Conservation (phyloP, 345 rosid genomes). For the Atalantia buxifolia region DNA sequence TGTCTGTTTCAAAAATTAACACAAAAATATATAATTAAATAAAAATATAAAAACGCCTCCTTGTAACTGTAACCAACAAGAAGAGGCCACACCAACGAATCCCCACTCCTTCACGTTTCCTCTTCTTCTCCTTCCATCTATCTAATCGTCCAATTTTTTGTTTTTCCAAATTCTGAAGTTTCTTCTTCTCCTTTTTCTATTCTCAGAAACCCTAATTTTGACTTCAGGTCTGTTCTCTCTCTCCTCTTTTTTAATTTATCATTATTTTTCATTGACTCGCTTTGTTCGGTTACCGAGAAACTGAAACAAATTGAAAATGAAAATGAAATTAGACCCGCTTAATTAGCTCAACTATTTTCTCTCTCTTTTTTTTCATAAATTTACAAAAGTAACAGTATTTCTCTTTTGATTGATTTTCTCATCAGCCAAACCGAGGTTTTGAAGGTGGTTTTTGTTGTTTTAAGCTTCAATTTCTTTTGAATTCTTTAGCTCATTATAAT, state of each 20-base stretch:
- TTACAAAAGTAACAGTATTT: not conserved
- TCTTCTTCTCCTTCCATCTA: constrained; percentile 3
- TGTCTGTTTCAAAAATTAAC: not conserved
- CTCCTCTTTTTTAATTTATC: not conserved
- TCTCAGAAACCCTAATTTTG: constrained; percentile 16
- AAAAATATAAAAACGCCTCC: not conserved
- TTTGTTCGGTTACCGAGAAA: constrained; percentile 19
- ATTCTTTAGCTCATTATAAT: not conserved
- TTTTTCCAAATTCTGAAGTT: not conserved
- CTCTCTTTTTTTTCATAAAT: no score
- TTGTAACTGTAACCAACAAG: not conserved
- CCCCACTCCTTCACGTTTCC: constrained; percentile 31
- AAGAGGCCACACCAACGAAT: not conserved
- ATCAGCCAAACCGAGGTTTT: not conserved
- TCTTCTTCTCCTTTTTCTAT: constrained; percentile 9
- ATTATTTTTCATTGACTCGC: not conserved
- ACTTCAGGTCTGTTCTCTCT: constrained; percentile 12
- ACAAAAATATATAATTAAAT: not conserved
- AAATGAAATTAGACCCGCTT: not conserved
- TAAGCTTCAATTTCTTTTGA: not conserved
- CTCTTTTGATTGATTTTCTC: not conserved
- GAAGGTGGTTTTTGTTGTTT: not conserved
- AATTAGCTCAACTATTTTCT: not conserved
- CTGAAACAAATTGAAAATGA: not conserved
- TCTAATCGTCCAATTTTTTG: not conserved